Base-by-base conservation (phyloP, 495 filamentous ascomycete genomes). In the Xylaria grammica region DNA sequence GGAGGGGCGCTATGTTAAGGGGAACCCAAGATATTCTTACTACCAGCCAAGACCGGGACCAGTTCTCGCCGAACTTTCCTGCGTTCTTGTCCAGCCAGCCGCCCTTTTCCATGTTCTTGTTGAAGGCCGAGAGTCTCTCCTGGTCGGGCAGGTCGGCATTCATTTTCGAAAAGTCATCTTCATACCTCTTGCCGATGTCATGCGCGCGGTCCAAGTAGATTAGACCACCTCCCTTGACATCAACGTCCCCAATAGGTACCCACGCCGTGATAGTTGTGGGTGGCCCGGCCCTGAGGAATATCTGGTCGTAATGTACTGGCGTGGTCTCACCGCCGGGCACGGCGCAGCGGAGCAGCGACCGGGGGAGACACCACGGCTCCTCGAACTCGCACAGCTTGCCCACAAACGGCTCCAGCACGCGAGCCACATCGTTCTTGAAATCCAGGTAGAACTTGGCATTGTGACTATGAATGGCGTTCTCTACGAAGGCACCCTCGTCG, bases 231-330 rank as follows among this genome's bases (percentile, higher is more conserved):
- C 87, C 87, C 59, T 78, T 81, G 1, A 85, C 17, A 38, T 77
- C 78, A 17, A 87, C 76, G 68, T 89, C 85, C 0, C 87, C 87
- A 36, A 89, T 87, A 0, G 86, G 87, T 0, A 87, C 84, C 87
- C 87, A 90, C 5, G 85, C 86, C 19, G 86, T 90, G 6, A 89
- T 66, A 63, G 78, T 81, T 1, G 82, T 85, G 7, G 84, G 78
- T 30, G 85, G 83, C 0, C 86, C 87, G 63, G 83, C 69, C 1
- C 87, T 71, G n/a, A 90, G 74, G 72, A 89, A 90, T 29, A 87
- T 85, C 70, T 88, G 86, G 66, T 90, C 87, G 67, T 89, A 89
- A 67, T 89, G 87, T 0, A 89, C 83, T 0, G 84, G 85, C 58
- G 86, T 89, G 0, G 85, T 82, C 66, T 85, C 80, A 9, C 80